Percentiles rank a stretch among this genome's conserved stretches.
Evolutionary conservation across 257 asterid genomes (phyloP).

Genomic region (Nyctanthes arbortristis): DNA sequence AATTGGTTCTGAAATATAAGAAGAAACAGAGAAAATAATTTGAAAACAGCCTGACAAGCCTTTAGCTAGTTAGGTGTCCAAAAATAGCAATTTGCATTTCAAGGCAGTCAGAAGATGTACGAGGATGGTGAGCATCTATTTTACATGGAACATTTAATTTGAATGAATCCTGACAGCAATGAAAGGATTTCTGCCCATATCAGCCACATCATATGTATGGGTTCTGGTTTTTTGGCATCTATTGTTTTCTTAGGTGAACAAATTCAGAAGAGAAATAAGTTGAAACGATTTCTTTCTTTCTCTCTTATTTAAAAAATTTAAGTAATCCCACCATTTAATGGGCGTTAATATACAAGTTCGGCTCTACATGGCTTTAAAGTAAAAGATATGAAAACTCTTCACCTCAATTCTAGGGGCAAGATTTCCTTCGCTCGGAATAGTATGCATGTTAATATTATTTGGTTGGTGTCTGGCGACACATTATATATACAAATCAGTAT

Average conservation of each 20-base stretch:
- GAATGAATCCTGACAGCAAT: neutral
- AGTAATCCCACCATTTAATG: neutral
- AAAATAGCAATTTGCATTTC: neutral
- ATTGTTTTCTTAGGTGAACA: too few species aligned
- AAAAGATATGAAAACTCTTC: too few species aligned
- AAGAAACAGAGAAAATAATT: neutral
- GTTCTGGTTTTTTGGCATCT: too few species aligned
- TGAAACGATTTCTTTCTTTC: neutral
- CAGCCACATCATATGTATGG: neutral
- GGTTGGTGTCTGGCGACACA: neutral
- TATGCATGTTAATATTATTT: too few species aligned
- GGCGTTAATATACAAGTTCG: neutral
- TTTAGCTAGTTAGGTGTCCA: neutral
- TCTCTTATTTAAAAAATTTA: neutral
- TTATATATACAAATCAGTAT: neutral
- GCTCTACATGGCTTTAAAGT: neutral
- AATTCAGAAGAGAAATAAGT: too few species aligned
- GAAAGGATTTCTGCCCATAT: neutral
- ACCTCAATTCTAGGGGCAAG: too few species aligned
- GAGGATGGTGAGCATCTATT: neutral
- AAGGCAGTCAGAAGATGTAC: neutral
- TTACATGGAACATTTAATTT: neutral
- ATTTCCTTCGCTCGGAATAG: neutral
- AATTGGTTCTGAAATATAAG: neutral
- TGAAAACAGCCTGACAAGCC: neutral